phyloP scores from a whole-genome alignment of 768 basidiomycete genomes.

The Amanita exitialis region DNA sequence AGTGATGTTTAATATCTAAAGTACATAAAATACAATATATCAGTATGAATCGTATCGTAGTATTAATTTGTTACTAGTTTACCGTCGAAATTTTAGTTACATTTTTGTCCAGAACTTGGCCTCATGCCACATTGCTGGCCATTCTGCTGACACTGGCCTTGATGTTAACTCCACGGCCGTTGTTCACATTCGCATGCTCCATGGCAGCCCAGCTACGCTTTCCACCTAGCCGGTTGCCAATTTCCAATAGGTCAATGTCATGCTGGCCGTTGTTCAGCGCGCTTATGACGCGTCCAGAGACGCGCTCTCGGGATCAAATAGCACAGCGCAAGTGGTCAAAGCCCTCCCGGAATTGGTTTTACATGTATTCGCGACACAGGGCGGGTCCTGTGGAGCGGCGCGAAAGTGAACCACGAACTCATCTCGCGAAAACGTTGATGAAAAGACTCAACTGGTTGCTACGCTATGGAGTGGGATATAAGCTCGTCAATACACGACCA shows the following conservation, averaged over 20 bases:
- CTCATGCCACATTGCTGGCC: background rate
- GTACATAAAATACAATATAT: background rate
- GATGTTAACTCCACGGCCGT: background rate
- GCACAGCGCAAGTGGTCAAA: background rate
- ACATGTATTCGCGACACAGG: background rate
- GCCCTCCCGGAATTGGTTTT: background rate
- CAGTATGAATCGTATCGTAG: background rate
- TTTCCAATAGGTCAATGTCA: background rate
- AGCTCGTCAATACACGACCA: slow-evolving; percentile 48
- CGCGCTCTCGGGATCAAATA: background rate
- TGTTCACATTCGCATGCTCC: background rate
- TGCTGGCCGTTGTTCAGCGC: background rate
- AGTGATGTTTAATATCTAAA: background rate
- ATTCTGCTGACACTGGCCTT: background rate
- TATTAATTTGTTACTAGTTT: background rate
- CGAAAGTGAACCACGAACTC: background rate
- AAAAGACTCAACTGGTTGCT: slow-evolving; percentile 41
- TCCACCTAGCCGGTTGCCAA: background rate
- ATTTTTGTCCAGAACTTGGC: background rate
- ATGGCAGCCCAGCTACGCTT: background rate
- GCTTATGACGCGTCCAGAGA: background rate
- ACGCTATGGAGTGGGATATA: slow-evolving; percentile 57
- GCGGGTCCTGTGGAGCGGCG: too few species aligned
- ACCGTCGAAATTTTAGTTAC: background rate
- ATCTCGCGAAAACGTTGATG: background rate